Percentiles rank a stretch among this genome's conserved stretches.
Evolutionary conservation across 2,329 filamentous ascomycete species (phyloP).

Genomic region (Venturia nashicola): DNA sequence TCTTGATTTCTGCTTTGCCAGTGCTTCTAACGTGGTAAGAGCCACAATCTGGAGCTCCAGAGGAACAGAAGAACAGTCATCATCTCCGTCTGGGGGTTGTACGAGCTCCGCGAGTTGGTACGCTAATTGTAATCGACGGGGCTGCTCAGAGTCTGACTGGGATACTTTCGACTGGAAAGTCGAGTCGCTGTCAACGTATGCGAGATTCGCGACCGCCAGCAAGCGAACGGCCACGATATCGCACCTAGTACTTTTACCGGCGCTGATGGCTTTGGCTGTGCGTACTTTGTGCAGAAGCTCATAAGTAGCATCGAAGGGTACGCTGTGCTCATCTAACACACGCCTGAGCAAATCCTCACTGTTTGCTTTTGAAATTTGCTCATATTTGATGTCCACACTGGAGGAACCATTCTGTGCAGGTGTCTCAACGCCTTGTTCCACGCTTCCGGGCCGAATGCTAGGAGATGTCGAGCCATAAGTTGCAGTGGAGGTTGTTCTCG

Average conservation of each 20-base stretch:
- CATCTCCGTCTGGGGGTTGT: conserved; percentile 48
- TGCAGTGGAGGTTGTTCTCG: neutral
- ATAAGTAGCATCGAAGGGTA: conserved; percentile 65
- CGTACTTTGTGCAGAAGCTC: conserved; percentile 77
- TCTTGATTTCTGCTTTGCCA: conserved; percentile 66
- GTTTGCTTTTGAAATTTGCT: conserved; percentile 30
- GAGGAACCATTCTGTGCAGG: neutral
- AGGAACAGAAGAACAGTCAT: conserved; percentile 44
- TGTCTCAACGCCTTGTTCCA: neutral
- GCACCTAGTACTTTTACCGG: conserved; percentile 54
- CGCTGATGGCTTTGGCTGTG: conserved; percentile 66
- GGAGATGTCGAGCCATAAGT: neutral
- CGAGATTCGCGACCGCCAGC: conserved; percentile 78
- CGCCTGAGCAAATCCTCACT: conserved; percentile 30
- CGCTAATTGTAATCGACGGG: conserved; percentile 74
- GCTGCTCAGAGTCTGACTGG: conserved; percentile 79
- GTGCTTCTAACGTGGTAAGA: conserved; percentile 69
- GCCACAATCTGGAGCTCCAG: conserved; percentile 71
- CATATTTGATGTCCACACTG: conserved; percentile 14
- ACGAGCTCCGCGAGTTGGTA: conserved; percentile 90
- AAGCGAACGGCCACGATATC: conserved; percentile 70
- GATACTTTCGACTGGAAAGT: conserved; percentile 79
- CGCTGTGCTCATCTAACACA: conserved; percentile 33
- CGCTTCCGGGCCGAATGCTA: neutral
- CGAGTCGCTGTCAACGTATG: conserved; percentile 73